Base-by-base conservation (phyloP, 345 rosid species). In the Reutealis trisperma region DNA sequence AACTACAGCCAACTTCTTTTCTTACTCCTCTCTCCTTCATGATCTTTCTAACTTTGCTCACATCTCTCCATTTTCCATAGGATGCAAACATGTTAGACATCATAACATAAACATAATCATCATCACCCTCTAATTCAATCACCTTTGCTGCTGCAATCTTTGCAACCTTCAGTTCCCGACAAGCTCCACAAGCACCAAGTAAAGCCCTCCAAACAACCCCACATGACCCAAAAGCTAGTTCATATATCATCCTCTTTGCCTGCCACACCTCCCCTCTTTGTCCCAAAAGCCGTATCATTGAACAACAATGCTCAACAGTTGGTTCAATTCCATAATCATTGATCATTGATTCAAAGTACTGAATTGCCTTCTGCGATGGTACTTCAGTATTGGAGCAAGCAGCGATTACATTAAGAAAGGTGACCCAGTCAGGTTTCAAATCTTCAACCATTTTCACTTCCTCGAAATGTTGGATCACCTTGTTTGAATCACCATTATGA, bases 371-470 rank as follows among this genome's bases (percentile, higher is more conserved):
- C 70, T 87, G 76, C 63, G 82, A 58, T 24, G 91, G 84, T 59
- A 84, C 75, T 57, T 84, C 81, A 32, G 80, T 61, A 37, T 90
- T 86, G 19, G 94, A 89, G 70, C 92, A 88, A 8, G 90, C 92
- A 10, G 88, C 88, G n/a, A 92, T 75, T 18, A 91, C 85, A 47
- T 90, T 92, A 49, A 92, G 93, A 83, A 92, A 94, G 12, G 94
- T 90, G 67, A 91, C 79, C 58, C 73, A 67, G n/a, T 92, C 94
- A 18, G 94, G 98, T 69, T 89, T 79, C 63, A 90, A 19, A 80
- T 78, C 84, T 44, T 80, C 79, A 19, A 19, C 81, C 67, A 5
- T 64, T 83, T 77, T 87, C 82, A 94, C 4, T 44, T 85, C 86
- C 81, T 85, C 78, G 42, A 88, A 91, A 67, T 79, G 86, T 22